Percentiles rank a stretch among this genome's conserved stretches.
These are phyloP conservation scores for Coelastrella sp. DNA, from an alignment of 139 green algal species.

Conservation along the genomic window DNA sequence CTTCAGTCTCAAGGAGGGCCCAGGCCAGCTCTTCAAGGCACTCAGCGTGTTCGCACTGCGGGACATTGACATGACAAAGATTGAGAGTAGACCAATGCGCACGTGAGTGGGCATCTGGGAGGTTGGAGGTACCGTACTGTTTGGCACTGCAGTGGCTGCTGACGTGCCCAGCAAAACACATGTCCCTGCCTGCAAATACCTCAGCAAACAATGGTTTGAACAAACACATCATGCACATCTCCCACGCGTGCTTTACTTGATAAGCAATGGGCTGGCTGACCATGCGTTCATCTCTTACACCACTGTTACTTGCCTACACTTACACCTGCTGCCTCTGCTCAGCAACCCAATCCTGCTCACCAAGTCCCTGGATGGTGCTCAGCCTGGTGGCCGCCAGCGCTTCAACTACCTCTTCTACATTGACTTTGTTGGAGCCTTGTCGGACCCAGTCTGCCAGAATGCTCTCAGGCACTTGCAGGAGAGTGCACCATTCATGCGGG, in stretches of 20 bases:
- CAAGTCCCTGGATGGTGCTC: conserved; percentile 9
- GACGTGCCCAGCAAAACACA: background rate
- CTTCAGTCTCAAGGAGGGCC: conserved; percentile 86
- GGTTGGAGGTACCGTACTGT: too few species aligned
- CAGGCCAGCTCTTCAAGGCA: conserved; percentile 97
- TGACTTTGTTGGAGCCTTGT: conserved; percentile 92
- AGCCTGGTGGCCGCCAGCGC: conserved; percentile 47
- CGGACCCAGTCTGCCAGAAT: conserved; percentile 87
- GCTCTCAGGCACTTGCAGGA: conserved; percentile 95
- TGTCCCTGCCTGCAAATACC: too few species aligned
- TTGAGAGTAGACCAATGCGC: conserved; percentile 93
- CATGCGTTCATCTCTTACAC: too few species aligned
- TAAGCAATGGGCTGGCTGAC: too few species aligned
- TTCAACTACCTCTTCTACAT: conserved; percentile 99
- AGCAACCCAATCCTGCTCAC: conserved; percentile 69
- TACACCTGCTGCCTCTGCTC: background rate
- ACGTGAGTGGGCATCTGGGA: conserved; percentile 33
- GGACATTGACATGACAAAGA: conserved; percentile 98
- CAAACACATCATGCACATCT: too few species aligned
- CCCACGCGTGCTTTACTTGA: too few species aligned
- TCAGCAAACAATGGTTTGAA: too few species aligned
- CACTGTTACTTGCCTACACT: too few species aligned
- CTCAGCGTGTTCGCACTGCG: conserved; percentile 96
- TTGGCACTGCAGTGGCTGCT: background rate
- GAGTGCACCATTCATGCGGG: conserved; percentile 90